Evolutionary conservation across 306 rosid genomes (phyloP).

Genomic region (Lathyrus oleraceus): DNA sequence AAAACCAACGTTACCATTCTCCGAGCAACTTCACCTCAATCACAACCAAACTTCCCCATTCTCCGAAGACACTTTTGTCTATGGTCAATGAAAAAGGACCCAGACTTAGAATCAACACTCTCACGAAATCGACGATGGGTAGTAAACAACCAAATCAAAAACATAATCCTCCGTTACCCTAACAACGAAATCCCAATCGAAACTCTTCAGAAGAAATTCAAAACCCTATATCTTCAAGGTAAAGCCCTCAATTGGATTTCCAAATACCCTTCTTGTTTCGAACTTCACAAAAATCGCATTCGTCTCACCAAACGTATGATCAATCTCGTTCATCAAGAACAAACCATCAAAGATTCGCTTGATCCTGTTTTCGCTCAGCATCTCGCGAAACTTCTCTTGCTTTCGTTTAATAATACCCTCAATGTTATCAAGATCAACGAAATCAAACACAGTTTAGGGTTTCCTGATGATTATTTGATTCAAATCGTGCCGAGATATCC

Average conservation of each 20-base stretch:
- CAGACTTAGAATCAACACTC: slow-evolving; percentile 71
- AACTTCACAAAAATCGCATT: slow-evolving; percentile 53
- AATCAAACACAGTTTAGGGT: slow-evolving; percentile 67
- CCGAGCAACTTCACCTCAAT: not conserved
- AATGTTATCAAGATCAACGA: slow-evolving; percentile 67
- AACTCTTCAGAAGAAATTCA: slow-evolving; percentile 78
- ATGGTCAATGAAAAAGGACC: slow-evolving; percentile 92
- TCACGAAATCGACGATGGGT: slow-evolving; percentile 84
- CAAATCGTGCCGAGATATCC: slow-evolving; percentile 56
- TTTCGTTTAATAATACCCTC: slow-evolving; percentile 57
- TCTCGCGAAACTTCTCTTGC: slow-evolving; percentile 69
- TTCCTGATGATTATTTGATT: slow-evolving; percentile 75
- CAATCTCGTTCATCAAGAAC: slow-evolving; percentile 71
- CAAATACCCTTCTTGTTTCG: slow-evolving; percentile 81
- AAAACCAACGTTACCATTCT: not conserved
- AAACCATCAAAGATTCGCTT: slow-evolving; percentile 56
- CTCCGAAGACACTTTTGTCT: slow-evolving; percentile 48
- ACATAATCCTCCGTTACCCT: slow-evolving; percentile 73
- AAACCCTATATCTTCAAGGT: slow-evolving; percentile 85
- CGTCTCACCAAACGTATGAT: slow-evolving; percentile 69
- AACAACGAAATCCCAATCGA: slow-evolving; percentile 54
- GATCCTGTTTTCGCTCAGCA: slow-evolving; percentile 51
- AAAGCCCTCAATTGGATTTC: slow-evolving; percentile 81
- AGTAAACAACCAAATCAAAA: slow-evolving; percentile 82
- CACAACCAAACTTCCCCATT: not conserved